Evolutionary conservation across 139 green algal genomes (phyloP), one percentile per base, ranked within the genome.

Genomic region (Zygnema circumcarinatum): DNA sequence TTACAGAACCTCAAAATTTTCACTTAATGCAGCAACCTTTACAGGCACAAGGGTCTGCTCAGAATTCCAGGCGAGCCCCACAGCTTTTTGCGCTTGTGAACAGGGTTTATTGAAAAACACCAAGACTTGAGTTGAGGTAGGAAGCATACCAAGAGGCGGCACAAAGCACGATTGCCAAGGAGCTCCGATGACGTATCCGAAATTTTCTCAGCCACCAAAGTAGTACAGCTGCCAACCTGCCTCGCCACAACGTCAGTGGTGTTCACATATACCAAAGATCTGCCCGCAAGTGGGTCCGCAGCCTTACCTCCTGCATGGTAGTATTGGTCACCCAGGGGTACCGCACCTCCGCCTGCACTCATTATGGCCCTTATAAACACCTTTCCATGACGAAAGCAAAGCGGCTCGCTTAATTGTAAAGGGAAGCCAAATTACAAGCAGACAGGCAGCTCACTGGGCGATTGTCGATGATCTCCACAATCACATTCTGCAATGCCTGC

Each of bases 181-280:
- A 87, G 81, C 25, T 86, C 32, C 38, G 56, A 38, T n/a, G 54
- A 2, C 7, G 22, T 29, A 40, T 85, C n/a, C 7, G 81, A 87
- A 73, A 87, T 81, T 38, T 85, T 32, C 7, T 87, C 53, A 31
- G 81, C 81, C 53, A 87, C 62, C 54, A 87, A 31, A 32, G 81
- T 83, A n/a, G 3, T 85, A 41, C 81, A 87, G n/a, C 67, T 81
- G 25, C 81, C 81, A 31, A 87, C 81, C 81, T 87, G 52, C 41
- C 32, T 11, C 7, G 7, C 3, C 33, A 36, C 32, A 3, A 83
- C 11, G 54, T 47, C 35, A 79, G 39, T 22, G 32, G 7, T 38
- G 11, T 47, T 79, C 11, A 11, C 11, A 53, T 42, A 78, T 40
- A 3, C 11, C 7, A 47, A 53, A 75, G 76, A 47, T 7, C 76